Conservation (phyloP, 2,329 filamentous ascomycete genomes). For the Penicillium sp. region DNA sequence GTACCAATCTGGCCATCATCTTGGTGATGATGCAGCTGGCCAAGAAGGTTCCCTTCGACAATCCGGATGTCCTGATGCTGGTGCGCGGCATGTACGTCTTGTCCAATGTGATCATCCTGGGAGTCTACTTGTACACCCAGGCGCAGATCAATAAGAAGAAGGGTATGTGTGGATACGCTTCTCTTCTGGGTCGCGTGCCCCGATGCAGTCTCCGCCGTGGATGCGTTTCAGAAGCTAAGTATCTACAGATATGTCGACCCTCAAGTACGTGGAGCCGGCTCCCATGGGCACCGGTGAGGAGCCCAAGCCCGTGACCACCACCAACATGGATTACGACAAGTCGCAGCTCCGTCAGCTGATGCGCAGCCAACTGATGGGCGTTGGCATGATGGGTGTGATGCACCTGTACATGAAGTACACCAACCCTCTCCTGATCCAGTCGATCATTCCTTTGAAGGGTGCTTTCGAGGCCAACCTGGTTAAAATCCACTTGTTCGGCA, state of each 20-base stretch:
- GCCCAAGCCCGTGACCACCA: conserved; percentile 93
- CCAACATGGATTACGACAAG: conserved; percentile 90
- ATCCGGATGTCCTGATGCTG: conserved; percentile 66
- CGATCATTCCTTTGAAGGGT: conserved; percentile 94
- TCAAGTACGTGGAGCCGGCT: conserved; percentile 97
- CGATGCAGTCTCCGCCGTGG: too few species aligned
- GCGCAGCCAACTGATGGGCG: conserved; percentile 90
- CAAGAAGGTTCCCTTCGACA: conserved; percentile 92
- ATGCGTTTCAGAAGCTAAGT: too few species aligned
- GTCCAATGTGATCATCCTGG: conserved; percentile 78
- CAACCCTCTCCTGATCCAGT: conserved; percentile 98
- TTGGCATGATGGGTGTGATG: conserved; percentile 98
- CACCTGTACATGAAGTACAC: conserved; percentile 99
- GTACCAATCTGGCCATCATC: conserved; percentile 91
- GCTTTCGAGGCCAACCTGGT: conserved; percentile 92
- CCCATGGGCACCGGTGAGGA: conserved; percentile 92
- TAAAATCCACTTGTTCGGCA: conserved; percentile 90
- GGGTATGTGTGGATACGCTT: conserved; percentile 59
- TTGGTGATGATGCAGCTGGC: conserved; percentile 97
- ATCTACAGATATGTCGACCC: conserved; percentile 78
- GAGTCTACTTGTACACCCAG: conserved; percentile 82
- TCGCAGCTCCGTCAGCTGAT: conserved; percentile 79
- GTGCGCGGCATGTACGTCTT: conserved; percentile 64
- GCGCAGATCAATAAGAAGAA: conserved; percentile 91
- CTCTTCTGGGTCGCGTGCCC: too few species aligned